These are phyloP conservation scores for Capsicum rhomboideum DNA, from an alignment of 257 asterid genomes.

Conservation along the genomic window DNA sequence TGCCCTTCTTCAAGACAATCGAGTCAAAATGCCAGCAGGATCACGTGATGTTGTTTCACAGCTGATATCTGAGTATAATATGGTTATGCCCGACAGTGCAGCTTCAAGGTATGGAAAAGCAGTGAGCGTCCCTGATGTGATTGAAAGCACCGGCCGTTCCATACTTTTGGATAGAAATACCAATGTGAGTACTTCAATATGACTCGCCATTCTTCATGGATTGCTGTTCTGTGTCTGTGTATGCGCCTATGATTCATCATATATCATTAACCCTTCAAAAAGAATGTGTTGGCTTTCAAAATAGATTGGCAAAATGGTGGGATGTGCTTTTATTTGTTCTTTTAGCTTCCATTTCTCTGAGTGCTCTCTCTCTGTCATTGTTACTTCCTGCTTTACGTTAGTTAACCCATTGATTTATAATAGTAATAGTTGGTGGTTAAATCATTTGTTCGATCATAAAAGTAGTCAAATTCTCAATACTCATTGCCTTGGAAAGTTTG, in stretches of 20 bases:
- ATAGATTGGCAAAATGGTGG: background rate
- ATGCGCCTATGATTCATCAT: background rate
- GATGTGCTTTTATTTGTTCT: background rate
- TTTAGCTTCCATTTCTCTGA: background rate
- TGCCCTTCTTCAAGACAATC: conserved; percentile 31
- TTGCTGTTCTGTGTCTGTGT: background rate
- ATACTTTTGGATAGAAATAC: background rate
- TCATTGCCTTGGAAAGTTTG: background rate
- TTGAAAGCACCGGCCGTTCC: conserved; percentile 13
- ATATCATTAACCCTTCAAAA: background rate
- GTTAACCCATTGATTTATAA: background rate
- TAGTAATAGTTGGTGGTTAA: background rate
- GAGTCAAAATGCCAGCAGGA: conserved; percentile 33
- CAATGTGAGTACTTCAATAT: conserved; percentile 13
- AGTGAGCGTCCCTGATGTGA: conserved; percentile 11
- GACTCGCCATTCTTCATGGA: background rate
- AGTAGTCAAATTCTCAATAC: background rate
- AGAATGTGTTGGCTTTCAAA: background rate
- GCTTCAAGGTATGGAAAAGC: conserved; percentile 22
- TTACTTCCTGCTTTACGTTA: background rate
- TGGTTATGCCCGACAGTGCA: conserved; percentile 33
- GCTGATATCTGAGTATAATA: conserved; percentile 31
- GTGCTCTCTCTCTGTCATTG: background rate
- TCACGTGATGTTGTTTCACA: conserved; percentile 39
- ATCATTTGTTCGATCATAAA: background rate